phyloP scores from a whole-genome alignment of 176 grass and related monocot species.

The Ampelocalamus luodianensis region DNA sequence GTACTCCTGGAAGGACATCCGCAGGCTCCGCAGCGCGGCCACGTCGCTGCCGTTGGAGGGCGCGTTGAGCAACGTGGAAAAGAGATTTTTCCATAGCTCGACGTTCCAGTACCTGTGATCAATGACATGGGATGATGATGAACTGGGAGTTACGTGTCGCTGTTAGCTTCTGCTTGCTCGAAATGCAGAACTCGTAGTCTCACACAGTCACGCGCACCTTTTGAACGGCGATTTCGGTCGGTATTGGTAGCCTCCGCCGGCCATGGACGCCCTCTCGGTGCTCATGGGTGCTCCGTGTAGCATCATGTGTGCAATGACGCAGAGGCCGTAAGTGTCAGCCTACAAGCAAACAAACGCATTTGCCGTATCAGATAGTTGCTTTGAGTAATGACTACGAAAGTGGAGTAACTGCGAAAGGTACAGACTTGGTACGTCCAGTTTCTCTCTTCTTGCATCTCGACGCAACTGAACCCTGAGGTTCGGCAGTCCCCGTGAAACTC shows the following conservation, averaged over 20 bases:
- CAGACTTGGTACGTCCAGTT: slow-evolving; percentile 80
- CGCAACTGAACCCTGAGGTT: slow-evolving; percentile 86
- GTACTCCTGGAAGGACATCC: slow-evolving; percentile 66
- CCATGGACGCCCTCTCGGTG: slow-evolving; percentile 53
- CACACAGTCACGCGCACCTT: slow-evolving; percentile 51
- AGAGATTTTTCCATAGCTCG: slow-evolving; percentile 72
- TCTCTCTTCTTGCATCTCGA: slow-evolving; percentile 79
- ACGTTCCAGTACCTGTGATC: slow-evolving; percentile 83
- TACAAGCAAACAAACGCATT: slow-evolving; percentile 16
- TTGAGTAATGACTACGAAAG: not conserved
- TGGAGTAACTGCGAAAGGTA: not conserved
- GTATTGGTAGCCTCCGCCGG: slow-evolving; percentile 62
- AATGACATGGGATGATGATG: not conserved
- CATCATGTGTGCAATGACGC: slow-evolving; percentile 93
- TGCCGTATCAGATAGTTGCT: not conserved
- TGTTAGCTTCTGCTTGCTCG: not conserved
- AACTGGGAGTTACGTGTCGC: not conserved
- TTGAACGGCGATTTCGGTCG: slow-evolving; percentile 66
- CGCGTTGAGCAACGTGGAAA: slow-evolving; percentile 72
- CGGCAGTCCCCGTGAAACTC: slow-evolving; percentile 67
- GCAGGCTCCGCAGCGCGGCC: slow-evolving; percentile 54
- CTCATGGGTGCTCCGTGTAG: slow-evolving; percentile 71
- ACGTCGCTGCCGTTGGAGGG: slow-evolving; percentile 69
- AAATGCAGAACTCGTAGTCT: not conserved
- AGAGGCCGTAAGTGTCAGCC: slow-evolving; percentile 80